A percentile compares a stretch with the other conserved stretches of the same genome.
Evolutionary conservation across 2,329 filamentous ascomycete species (phyloP).

Genomic region (Pseudocercospora musae): DNA sequence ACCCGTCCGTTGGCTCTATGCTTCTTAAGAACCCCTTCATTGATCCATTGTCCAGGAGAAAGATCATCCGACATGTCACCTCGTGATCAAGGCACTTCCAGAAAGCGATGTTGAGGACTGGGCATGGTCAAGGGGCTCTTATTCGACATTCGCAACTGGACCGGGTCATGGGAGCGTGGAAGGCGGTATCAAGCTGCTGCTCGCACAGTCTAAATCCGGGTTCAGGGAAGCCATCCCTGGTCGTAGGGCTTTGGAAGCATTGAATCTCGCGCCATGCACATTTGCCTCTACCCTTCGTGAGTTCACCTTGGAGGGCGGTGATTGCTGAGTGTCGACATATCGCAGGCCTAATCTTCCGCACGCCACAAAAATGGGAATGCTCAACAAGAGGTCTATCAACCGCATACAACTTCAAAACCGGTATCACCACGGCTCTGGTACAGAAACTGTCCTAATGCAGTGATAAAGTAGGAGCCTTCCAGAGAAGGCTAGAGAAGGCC

Average conservation of each 20-base stretch:
- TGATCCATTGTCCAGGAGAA: background rate
- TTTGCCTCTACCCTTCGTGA: constrained; percentile 7
- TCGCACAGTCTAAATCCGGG: constrained; percentile 11
- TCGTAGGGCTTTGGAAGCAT: background rate
- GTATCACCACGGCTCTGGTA: constrained; percentile 11
- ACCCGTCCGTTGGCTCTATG: background rate
- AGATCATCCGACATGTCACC: background rate
- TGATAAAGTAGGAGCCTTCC: background rate
- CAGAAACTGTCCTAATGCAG: background rate
- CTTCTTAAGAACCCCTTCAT: background rate
- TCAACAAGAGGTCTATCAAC: constrained; percentile 10
- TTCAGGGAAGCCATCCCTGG: constrained; percentile 1
- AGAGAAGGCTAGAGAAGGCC: background rate
- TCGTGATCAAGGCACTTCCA: background rate
- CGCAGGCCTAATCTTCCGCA: constrained; percentile 12
- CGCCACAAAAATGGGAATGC: constrained; percentile 18
- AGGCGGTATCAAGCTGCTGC: constrained; percentile 7
- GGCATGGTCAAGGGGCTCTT: background rate
- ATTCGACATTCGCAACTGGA: background rate
- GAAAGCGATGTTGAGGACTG: constrained; percentile 8
- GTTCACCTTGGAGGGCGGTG: background rate
- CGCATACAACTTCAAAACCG: constrained; percentile 12
- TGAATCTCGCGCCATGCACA: constrained; percentile 7
- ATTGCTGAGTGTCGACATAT: background rate
- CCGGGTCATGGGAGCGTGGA: background rate